Percentiles rank a stretch among this genome's conserved stretches.
These are phyloP conservation scores for Rhododendron williamsianum DNA, from an alignment of 148 eudicot species.

Conservation along the genomic window DNA sequence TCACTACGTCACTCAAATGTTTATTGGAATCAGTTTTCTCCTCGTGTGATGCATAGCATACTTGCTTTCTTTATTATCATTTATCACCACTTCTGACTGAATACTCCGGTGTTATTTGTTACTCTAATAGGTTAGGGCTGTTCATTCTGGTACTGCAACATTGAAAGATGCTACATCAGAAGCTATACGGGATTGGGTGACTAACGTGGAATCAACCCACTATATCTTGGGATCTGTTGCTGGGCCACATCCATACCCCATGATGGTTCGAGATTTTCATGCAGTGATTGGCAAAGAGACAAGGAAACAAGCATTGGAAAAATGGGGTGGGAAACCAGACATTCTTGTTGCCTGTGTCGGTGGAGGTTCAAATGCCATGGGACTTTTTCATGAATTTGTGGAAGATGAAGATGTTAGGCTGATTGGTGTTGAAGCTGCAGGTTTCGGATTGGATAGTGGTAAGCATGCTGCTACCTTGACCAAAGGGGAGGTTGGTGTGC, in stretches of 20 bases:
- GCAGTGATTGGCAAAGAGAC: constrained; percentile 94
- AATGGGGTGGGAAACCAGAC: constrained; percentile 97
- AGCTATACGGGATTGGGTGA: constrained; percentile 98
- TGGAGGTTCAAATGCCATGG: constrained; percentile 93
- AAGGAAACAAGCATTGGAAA: constrained; percentile 79
- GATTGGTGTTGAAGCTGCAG: constrained; percentile 92
- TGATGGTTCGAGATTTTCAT: constrained; percentile 91
- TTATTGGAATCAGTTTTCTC: background rate
- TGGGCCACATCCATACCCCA: constrained; percentile 94
- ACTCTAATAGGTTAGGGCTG: constrained; percentile 63
- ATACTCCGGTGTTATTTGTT: background rate
- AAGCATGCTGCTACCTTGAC: constrained; percentile 85
- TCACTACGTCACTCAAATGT: background rate
- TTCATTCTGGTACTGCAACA: constrained; percentile 93
- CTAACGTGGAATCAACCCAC: constrained; percentile 92
- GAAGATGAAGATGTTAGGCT: constrained; percentile 69
- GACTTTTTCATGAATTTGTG: constrained; percentile 88
- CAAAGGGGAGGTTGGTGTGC: constrained; percentile 88
- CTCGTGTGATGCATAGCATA: background rate
- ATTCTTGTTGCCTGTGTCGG: constrained; percentile 91
- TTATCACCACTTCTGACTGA: background rate
- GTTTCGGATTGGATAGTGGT: constrained; percentile 70
- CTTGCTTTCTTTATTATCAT: background rate
- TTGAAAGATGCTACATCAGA: constrained; percentile 97
- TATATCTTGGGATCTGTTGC: constrained; percentile 95